phyloP scores from a whole-genome alignment of 176 grass and related monocot species.

The Dendrocalamus sinicus region DNA sequence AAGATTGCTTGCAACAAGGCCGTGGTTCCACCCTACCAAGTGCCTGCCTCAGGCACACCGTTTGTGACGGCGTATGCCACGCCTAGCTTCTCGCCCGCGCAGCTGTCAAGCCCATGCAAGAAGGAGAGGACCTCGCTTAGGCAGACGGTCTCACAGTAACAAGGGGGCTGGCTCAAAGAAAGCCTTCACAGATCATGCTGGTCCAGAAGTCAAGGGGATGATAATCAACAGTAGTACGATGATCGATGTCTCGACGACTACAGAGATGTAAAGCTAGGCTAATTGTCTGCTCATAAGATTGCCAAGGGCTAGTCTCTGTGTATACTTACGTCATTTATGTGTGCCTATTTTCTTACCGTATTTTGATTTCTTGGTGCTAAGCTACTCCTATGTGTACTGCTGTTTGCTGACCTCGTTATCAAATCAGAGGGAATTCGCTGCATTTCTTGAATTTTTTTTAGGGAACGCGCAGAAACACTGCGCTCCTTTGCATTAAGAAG shows the following conservation, averaged over 20 bases:
- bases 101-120: constrained; percentile 55
- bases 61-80: constrained; percentile 71
- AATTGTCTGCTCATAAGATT: constrained; percentile 4
- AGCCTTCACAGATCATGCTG: constrained; percentile 58
- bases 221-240: constrained; percentile 48
- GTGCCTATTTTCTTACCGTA: constrained; percentile 21
- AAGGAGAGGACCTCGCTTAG: constrained; percentile 56
- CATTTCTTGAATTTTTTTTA: not conserved
- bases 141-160: constrained; percentile 48
- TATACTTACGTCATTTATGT: constrained; percentile 4
- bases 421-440: not conserved
- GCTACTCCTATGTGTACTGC: constrained; percentile 1
- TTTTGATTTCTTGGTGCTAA: constrained; percentile 10
- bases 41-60: constrained; percentile 85
- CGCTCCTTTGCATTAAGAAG: too few relatives aligned
- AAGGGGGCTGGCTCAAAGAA: constrained; percentile 63
- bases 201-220: constrained; percentile 54
- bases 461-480: too few relatives aligned
- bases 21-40: constrained; percentile 53
- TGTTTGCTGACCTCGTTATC: constrained; percentile 28
- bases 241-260: constrained; percentile 64
- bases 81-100: constrained; percentile 72
- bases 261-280: constrained; percentile 39
- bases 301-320: constrained; percentile 28
- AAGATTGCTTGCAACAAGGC: constrained; percentile 60